These are phyloP conservation scores for Cinchona pubescens DNA, from an alignment of 257 asterid genomes.

Conservation along the genomic window DNA sequence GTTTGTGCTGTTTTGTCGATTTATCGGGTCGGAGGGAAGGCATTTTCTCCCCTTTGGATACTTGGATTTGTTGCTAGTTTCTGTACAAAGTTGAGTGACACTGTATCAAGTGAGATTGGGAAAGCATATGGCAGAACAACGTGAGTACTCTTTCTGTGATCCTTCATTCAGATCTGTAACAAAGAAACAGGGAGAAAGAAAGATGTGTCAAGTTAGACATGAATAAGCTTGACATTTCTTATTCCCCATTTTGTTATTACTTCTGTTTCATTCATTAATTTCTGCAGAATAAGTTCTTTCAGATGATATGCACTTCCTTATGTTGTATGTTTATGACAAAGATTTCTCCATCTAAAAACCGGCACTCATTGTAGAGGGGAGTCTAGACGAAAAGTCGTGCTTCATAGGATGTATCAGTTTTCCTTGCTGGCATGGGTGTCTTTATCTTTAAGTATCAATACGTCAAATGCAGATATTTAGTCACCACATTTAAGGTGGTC, in stretches of 20 bases:
- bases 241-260: background rate
- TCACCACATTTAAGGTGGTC: conserved; percentile 89
- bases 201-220: background rate
- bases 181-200: background rate
- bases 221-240: background rate
- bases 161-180: too few species aligned
- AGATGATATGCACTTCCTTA: background rate
- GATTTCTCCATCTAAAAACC: background rate
- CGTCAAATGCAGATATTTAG: conserved; percentile 57
- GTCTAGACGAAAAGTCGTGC: background rate
- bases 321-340: background rate
- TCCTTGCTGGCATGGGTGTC: background rate
- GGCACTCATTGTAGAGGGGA: background rate
- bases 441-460: background rate
- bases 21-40: conserved; percentile 64
- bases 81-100: conserved; percentile 93
- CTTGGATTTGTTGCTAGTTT: conserved; percentile 93
- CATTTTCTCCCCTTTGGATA: conserved; percentile 59
- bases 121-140: conserved; percentile 94
- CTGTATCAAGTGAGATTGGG: conserved; percentile 98
- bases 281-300: background rate
- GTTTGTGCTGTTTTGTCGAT: conserved; percentile 77
- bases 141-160: conserved; percentile 47
- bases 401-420: background rate
- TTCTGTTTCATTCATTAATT: background rate